Percentiles rank a stretch among this genome's conserved stretches.
Conservation (phyloP, 208 protist species). For the Balamuthia mandrillaris region DNA sequence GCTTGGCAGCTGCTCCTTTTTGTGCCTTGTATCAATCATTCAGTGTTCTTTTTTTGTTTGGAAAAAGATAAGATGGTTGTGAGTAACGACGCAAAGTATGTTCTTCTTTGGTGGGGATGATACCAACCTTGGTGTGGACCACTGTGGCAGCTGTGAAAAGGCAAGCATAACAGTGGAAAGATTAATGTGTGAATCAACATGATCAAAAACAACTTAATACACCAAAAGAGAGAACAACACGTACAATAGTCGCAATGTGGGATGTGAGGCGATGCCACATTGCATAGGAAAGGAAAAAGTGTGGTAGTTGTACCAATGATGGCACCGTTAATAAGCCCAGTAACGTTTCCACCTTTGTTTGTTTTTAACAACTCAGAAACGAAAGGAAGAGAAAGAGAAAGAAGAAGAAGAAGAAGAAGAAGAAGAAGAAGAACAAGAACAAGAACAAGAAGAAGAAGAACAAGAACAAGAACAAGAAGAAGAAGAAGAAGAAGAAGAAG, state of each 20-base stretch:
- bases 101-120: too few species aligned
- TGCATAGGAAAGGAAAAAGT: not conserved
- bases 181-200: too few species aligned
- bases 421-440: not conserved
- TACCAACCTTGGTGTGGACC: too few species aligned
- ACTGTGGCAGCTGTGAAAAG: too few species aligned
- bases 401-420: not conserved
- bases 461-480: not conserved
- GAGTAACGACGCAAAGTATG: too few species aligned
- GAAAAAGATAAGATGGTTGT: too few species aligned
- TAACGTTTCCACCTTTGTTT: not conserved
- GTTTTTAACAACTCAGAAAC: not conserved
- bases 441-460: conserved; percentile 13
- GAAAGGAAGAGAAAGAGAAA: not conserved
- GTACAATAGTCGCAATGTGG: not conserved
- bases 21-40: too few species aligned
- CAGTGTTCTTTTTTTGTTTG: too few species aligned
- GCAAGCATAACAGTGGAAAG: too few species aligned
- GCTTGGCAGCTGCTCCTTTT: too few species aligned
- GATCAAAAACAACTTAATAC: not conserved
- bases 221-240: not conserved
- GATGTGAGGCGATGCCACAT: not conserved
- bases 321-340: conserved; percentile 2
- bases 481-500: too few species aligned
- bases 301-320: not conserved